A percentile compares a stretch with the other conserved stretches of the same genome.
Conservation (phyloP, 108 stramenopile genomes). For the Conticribra weissflogii region DNA sequence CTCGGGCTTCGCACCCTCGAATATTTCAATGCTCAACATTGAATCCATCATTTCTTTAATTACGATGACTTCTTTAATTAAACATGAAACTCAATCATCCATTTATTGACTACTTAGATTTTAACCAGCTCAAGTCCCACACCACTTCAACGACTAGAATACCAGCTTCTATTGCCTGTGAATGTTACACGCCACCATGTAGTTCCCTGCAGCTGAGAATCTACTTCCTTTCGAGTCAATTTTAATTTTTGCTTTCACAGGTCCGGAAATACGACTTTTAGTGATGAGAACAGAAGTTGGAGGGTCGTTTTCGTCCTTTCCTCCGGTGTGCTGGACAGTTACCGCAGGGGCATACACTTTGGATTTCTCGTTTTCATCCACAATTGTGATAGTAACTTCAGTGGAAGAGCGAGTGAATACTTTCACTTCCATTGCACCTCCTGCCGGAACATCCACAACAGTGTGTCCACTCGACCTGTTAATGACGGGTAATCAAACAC, state of each 20-base stretch:
- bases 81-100: too few relatives aligned
- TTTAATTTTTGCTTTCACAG: constrained; percentile 63
- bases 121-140: too few relatives aligned
- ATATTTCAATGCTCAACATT: too few relatives aligned
- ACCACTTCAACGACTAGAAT: background rate
- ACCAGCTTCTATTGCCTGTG: constrained; percentile 8
- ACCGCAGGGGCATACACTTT: constrained; percentile 26
- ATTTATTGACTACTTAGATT: too few relatives aligned
- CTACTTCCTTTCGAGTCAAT: constrained; percentile 66
- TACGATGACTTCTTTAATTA: too few relatives aligned
- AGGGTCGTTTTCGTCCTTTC: constrained; percentile 51
- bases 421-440: constrained; percentile 62
- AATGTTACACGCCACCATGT: constrained; percentile 54
- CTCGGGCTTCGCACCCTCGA: too few relatives aligned
- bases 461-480: constrained; percentile 45
- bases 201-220: constrained; percentile 62
- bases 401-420: constrained; percentile 70
- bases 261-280: constrained; percentile 61
- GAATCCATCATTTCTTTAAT: too few relatives aligned
- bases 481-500: background rate
- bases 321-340: constrained; percentile 39
- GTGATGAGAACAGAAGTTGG: constrained; percentile 59
- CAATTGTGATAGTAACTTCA: constrained; percentile 69
- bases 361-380: constrained; percentile 56
- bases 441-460: constrained; percentile 54